Evolutionary conservation across 257 asterid genomes (phyloP), one percentile per base, ranked within the genome.

Genomic region (Prunella vulgaris): DNA sequence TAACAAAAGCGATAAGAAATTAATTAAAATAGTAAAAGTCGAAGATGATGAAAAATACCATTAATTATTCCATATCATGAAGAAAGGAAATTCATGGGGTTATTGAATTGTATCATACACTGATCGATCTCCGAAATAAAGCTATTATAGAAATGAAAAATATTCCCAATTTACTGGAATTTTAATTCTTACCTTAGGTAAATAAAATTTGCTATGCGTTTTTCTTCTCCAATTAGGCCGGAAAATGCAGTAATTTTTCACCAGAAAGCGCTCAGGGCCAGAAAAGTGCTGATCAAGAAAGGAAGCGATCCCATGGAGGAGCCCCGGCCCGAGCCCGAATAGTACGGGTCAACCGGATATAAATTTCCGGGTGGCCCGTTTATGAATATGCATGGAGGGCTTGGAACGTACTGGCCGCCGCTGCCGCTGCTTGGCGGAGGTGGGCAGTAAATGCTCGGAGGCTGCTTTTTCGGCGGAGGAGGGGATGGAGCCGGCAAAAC

Each of bases 341-440:
- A 73, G 46, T 52, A 52, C 2, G 73, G 28, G 58, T 86, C 83
- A 10, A 90, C 74, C 20, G 94, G 97, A 25, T 90, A 91, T 24
- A 91, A 49, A 63, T 78, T 59, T 13, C 94, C 96, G 3, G 96
- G 96, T 46, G 97, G 97, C n/a, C 93, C 95, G 5, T 86, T 83
- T 49, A 85, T 73, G 83, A 72, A 87, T 35, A 91, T 71, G 72
- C 78, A 85, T 60, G 97, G 95, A 0, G 93, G 72, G 61, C 72
- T 77, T 0, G 90, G 93, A 2, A 53, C 76, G 74, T 17, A 69
- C 65, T 81, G 85, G 15, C 66, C 56, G 24, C 78, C 72, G 66
- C n/a, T n/a, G n/a, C n/a, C n/a, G n/a, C 82, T 79, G 67, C 59
- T 15, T 9, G 90, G 96, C 1, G 96, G 95, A 0, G 97, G 97